phyloP scores from a whole-genome alignment of 371 early-diverging fungal genomes.

The Rhizopus arrhizus region DNA sequence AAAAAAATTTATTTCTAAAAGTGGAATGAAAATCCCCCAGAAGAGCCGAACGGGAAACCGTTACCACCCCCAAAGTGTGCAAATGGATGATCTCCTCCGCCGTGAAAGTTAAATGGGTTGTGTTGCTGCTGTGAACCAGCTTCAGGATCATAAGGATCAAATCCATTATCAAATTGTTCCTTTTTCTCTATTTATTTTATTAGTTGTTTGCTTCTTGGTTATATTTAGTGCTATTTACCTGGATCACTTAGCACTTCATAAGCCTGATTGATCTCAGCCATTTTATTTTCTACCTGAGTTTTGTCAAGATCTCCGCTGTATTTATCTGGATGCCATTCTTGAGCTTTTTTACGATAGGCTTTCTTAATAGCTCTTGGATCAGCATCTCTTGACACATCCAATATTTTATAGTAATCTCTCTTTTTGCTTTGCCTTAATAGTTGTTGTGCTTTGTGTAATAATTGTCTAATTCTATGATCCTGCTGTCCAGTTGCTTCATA shows the following conservation, averaged over 20 bases:
- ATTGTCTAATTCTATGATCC: constrained; percentile 61
- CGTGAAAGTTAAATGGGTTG: constrained; percentile 32
- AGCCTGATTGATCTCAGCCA: constrained; percentile 93
- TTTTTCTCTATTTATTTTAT: not conserved
- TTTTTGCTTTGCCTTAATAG: constrained; percentile 71
- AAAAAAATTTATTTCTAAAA: constrained; percentile 17
- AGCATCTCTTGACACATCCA: constrained; percentile 80
- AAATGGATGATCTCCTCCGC: constrained; percentile 52
- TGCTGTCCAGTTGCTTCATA: constrained; percentile 62
- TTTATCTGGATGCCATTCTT: constrained; percentile 90
- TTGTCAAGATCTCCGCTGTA: constrained; percentile 78
- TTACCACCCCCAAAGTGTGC: constrained; percentile 60
- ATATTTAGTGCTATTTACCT: constrained; percentile 37
- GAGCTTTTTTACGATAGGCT: constrained; percentile 89
- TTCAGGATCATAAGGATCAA: constrained; percentile 89
- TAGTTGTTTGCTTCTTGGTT: not conserved
- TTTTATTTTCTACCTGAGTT: constrained; percentile 83
- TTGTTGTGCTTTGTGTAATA: constrained; percentile 67
- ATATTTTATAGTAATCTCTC: constrained; percentile 93
- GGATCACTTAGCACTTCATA: constrained; percentile 88
- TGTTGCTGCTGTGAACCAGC: constrained; percentile 48
- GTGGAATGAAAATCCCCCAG: constrained; percentile 42
- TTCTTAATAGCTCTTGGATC: constrained; percentile 83
- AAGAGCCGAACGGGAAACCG: constrained; percentile 57
- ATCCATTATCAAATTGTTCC: constrained; percentile 85